phyloP scores from a whole-genome alignment of 306 rosid genomes.

The Malus sylvestris region DNA sequence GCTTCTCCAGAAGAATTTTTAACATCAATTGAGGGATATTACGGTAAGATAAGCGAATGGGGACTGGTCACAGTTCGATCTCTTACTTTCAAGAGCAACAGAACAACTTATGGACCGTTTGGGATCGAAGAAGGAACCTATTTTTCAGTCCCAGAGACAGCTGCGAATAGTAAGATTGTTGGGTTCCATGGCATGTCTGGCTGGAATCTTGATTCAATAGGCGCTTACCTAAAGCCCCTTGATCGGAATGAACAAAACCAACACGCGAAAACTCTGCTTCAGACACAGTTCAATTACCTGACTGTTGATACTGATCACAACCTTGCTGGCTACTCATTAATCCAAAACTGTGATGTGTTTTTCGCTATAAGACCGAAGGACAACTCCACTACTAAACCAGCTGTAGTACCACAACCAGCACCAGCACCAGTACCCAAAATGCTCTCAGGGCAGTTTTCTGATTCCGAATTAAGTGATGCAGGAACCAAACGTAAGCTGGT shows the following conservation, averaged over 20 bases:
- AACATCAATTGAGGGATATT: constrained; percentile 21
- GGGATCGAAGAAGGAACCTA: constrained; percentile 21
- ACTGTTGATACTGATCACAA: constrained; percentile 23
- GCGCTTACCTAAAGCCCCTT: constrained; percentile 54
- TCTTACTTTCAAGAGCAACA: constrained; percentile 23
- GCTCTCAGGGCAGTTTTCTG: constrained; percentile 19
- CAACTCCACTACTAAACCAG: constrained; percentile 8
- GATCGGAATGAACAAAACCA: constrained; percentile 11
- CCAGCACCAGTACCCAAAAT: background rate
- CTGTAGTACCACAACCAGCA: background rate
- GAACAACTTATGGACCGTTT: constrained; percentile 26
- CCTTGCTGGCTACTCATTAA: constrained; percentile 47
- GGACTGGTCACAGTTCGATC: constrained; percentile 18
- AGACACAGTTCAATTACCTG: constrained; percentile 25
- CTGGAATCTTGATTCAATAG: constrained; percentile 78
- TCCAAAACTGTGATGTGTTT: constrained; percentile 67
- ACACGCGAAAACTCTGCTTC: constrained; percentile 27
- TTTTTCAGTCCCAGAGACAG: constrained; percentile 16
- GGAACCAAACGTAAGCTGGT: constrained; percentile 41
- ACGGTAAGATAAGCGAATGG: constrained; percentile 22
- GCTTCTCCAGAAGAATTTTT: constrained; percentile 25
- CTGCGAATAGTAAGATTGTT: constrained; percentile 64
- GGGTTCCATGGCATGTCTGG: constrained; percentile 80
- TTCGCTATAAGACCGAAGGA: constrained; percentile 75
- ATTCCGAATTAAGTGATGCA: constrained; percentile 27